Evolutionary conservation across 805 yeast species (phyloP), one percentile per base, ranked within the genome.

Genomic region (Lachancea thermotolerans): DNA sequence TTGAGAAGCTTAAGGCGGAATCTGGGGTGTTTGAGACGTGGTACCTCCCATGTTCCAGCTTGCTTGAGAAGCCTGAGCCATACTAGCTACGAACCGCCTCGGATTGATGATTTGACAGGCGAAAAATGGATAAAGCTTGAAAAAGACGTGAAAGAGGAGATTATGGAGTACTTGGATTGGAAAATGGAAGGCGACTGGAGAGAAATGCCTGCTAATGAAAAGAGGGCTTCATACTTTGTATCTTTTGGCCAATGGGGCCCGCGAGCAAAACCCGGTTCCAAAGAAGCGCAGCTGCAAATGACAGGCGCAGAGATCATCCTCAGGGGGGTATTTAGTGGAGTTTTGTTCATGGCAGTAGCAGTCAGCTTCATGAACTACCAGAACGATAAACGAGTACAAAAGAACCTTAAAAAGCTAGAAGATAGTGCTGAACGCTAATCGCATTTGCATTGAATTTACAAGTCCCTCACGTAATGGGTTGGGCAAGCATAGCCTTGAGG

Each of bases 401-500:
- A 52, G 21, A 45, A 47, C 17, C 21, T 32, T 18, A 32, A 33
- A 10, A 39, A 25, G 31, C 28, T 44, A 25, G 33, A 39, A 18
- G 34, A 39, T 9, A 10, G 11, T 7, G 32, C 33, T 21, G 25
- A 21, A 7, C 25, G 25, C 25, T 21, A 21, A n/a, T 3, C 29
- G n/a, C 2, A 16, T 6, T 9, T 28, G 4, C 30, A 4, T 11
- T 12, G 16, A 4, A 2, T 74, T 49, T 53, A 69, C 28, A 69
- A 44, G 37, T 70, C 66, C 67, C 98, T 81, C 44, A 86, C 62
- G 54, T 75, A 89, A 60, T 91, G 98, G 3, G 91, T 80, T 16
- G 96, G 91, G 62, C 98, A 91, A 48, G 85, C 86, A 64, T 90
- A 88, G 4, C 97, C 97, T 4, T 69, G 65, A 2, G 96, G 95